Evolutionary conservation across 208 protist species (phyloP).

Genomic region (Kentomonas sorsogonicus): DNA sequence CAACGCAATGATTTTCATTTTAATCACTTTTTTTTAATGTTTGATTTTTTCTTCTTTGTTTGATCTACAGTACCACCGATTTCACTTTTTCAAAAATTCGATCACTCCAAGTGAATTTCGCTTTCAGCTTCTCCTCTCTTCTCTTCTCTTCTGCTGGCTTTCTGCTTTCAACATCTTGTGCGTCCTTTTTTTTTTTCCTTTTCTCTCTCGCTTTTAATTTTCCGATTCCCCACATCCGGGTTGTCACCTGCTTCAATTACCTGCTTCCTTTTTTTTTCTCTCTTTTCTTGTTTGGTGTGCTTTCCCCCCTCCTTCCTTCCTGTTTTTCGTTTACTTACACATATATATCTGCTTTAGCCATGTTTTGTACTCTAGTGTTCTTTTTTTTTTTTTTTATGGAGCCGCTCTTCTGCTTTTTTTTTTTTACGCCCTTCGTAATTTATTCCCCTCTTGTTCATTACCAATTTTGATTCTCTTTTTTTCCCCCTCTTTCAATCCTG

Average conservation of each 20-base stretch:
- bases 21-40: conserved; percentile 5
- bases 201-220: background rate
- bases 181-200: conserved; percentile 6
- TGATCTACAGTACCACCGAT: too few relatives aligned
- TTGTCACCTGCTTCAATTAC: too few relatives aligned
- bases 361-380: too few relatives aligned
- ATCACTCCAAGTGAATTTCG: too few relatives aligned
- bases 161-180: background rate
- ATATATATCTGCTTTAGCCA: too few relatives aligned
- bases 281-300: background rate
- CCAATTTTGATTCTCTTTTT: background rate
- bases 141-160: too few relatives aligned
- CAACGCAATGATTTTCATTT: conserved; percentile 5
- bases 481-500: background rate
- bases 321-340: conserved; percentile 4
- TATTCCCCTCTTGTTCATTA: background rate
- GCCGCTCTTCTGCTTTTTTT: background rate
- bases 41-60: conserved; percentile 7
- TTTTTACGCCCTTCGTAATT: background rate
- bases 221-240: conserved; percentile 4
- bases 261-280: too few relatives aligned
- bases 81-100: too few relatives aligned
- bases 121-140: too few relatives aligned
- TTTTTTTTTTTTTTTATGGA: conserved; percentile 13
- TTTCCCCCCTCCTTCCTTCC: background rate